phyloP scores from a whole-genome alignment of 257 asterid species.

The Ehretia macrophylla region DNA sequence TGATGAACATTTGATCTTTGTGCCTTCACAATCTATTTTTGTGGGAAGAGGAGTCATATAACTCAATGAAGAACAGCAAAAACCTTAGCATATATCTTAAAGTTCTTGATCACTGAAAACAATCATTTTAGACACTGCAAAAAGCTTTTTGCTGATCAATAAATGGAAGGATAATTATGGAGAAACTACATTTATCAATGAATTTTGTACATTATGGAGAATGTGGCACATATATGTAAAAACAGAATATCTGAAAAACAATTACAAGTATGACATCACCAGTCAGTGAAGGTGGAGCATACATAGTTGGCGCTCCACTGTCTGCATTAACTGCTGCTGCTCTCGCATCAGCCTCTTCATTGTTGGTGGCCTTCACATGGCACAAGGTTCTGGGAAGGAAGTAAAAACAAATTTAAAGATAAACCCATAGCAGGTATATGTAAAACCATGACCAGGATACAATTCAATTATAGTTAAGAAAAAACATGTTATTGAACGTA shows the following conservation, averaged over 20 bases:
- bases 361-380: slow-evolving; percentile 47
- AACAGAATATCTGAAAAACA: too few relatives aligned
- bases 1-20: too few relatives aligned
- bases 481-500: too few relatives aligned
- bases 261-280: slow-evolving; percentile 8
- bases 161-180: not conserved
- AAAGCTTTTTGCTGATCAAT: not conserved
- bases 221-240: too few relatives aligned
- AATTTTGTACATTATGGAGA: not conserved
- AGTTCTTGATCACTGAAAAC: too few relatives aligned
- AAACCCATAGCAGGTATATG: not conserved
- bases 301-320: slow-evolving; percentile 80
- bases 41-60: too few relatives aligned
- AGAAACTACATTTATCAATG: too few relatives aligned
- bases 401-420: not conserved
- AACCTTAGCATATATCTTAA: too few relatives aligned
- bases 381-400: slow-evolving; percentile 38
- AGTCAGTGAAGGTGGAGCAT: slow-evolving; percentile 17
- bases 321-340: slow-evolving; percentile 59
- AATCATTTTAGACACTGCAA: not conserved
- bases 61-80: too few relatives aligned
- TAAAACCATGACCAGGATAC: too few relatives aligned
- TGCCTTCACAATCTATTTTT: too few relatives aligned
- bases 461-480: too few relatives aligned
- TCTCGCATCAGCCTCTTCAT: slow-evolving; percentile 78